A percentile compares a stretch with the other conserved stretches of the same genome.
Conservation (phyloP, 2,329 filamentous ascomycete species). For the Davidsoniella neocaledoniae region DNA sequence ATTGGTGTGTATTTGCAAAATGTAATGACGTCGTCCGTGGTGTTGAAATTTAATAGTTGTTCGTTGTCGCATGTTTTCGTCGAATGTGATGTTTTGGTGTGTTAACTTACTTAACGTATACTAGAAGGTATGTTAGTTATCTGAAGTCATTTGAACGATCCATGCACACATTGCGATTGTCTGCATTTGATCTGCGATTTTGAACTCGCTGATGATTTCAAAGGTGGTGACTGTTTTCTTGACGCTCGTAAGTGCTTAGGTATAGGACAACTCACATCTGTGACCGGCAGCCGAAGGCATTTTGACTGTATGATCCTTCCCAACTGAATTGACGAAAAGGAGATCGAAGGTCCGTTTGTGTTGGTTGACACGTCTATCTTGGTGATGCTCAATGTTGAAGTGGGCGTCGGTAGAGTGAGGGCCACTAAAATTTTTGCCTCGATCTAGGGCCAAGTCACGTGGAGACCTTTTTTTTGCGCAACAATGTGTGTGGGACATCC, state of each 20-base stretch:
- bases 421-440: conserved; percentile 16
- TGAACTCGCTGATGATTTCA: conserved; percentile 2
- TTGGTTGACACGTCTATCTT: conserved; percentile 16
- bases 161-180: not conserved
- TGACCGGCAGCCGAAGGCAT: conserved; percentile 82
- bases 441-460: conserved; percentile 13
- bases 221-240: conserved; percentile 1
- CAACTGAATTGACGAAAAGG: conserved; percentile 27
- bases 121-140: conserved; percentile 31
- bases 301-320: conserved; percentile 34
- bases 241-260: conserved; percentile 1
- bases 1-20: not conserved
- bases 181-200: not conserved
- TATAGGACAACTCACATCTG: conserved; percentile 53
- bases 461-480: conserved; percentile 10
- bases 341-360: conserved; percentile 18
- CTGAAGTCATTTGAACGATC: conserved; percentile 14
- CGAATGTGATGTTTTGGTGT: not conserved
- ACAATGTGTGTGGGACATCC: conserved; percentile 9
- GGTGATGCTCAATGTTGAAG: conserved; percentile 12
- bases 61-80: not conserved
- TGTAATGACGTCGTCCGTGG: not conserved
- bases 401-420: conserved; percentile 14
- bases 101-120: conserved; percentile 74
- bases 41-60: not conserved